Evolutionary conservation across 805 yeast species (phyloP).

Genomic region (Pichia scutulata): DNA sequence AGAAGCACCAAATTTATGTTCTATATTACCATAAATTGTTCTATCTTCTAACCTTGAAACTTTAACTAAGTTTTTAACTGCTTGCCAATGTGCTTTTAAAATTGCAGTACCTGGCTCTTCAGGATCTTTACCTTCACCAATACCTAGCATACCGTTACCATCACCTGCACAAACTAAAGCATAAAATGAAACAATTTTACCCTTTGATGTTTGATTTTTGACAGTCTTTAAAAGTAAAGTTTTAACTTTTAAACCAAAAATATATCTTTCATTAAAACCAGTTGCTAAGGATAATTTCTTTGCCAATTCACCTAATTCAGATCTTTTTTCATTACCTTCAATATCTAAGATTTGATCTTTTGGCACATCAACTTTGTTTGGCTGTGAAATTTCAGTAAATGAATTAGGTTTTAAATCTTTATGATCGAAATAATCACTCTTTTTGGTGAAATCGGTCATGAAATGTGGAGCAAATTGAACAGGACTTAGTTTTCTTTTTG

Average conservation of each 20-base stretch:
- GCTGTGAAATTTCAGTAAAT: slow-evolving; percentile 21
- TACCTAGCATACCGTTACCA: slow-evolving; percentile 85
- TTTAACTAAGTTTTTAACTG: slow-evolving; percentile 73
- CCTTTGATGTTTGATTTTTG: slow-evolving; percentile 86
- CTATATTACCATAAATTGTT: slow-evolving; percentile 80
- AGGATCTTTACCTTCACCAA: slow-evolving; percentile 91
- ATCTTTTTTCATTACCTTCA: slow-evolving; percentile 17
- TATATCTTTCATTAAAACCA: slow-evolving; percentile 56
- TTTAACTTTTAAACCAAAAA: slow-evolving; percentile 52
- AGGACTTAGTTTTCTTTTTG: slow-evolving; percentile 33
- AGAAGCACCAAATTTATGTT: slow-evolving; percentile 81
- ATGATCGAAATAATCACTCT: slow-evolving; percentile 73
- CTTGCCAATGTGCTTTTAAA: slow-evolving; percentile 85
- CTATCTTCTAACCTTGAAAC: slow-evolving; percentile 87
- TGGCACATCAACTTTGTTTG: slow-evolving; percentile 20
- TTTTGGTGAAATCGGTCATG: slow-evolving; percentile 59
- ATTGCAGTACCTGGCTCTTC: slow-evolving; percentile 69
- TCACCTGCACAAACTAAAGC: slow-evolving; percentile 89
- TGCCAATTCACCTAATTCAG: slow-evolving; percentile 34
- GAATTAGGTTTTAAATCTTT: slow-evolving; percentile 24
- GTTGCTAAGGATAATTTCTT: slow-evolving; percentile 53
- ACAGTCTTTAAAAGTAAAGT: slow-evolving; percentile 73
- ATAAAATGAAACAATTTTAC: slow-evolving; percentile 77
- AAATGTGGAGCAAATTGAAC: slow-evolving; percentile 63
- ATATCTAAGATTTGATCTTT: slow-evolving; percentile 16